Percentiles rank a stretch among this genome's conserved stretches.
Conservation (phyloP, 2,329 filamentous ascomycete species). For the Zasmidium cellare region DNA sequence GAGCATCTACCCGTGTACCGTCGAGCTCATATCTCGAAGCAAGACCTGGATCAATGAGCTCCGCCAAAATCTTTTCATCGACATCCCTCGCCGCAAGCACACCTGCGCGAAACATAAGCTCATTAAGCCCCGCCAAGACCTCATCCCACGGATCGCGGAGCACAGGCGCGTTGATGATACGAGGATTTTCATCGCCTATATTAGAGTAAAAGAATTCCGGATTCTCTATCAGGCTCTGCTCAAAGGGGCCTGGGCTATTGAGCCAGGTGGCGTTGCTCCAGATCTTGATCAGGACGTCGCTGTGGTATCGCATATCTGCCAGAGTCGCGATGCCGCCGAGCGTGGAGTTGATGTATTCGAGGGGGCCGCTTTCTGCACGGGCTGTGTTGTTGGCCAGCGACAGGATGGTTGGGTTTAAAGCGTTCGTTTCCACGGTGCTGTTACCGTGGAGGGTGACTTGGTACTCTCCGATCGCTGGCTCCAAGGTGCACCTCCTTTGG, state of each 20-base stretch:
- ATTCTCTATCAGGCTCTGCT: not conserved
- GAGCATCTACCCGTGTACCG: not conserved
- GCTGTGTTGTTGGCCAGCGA: no score
- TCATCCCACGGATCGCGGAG: not conserved
- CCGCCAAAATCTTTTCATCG: not conserved
- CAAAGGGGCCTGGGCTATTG: not conserved
- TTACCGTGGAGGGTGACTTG: no score
- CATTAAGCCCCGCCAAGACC: conserved; percentile 4
- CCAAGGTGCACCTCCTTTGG: no score
- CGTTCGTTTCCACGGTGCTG: no score
- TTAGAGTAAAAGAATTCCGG: not conserved
- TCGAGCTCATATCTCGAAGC: no score
- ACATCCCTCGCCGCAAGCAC: conserved; percentile 5
- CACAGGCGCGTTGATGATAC: no score
- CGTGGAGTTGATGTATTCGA: not conserved
- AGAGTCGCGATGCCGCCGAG: not conserved
- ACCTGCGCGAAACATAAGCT: conserved; percentile 6
- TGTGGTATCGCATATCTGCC: not conserved
- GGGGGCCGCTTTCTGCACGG: no score
- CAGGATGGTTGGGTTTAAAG: no score
- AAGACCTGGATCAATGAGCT: not conserved
- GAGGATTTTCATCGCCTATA: not conserved
- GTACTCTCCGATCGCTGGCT: no score
- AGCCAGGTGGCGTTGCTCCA: not conserved
- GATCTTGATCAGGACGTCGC: not conserved